Percentiles rank a stretch among this genome's conserved stretches.
Conservation (phyloP, 2,329 filamentous ascomycete genomes). For the Tolypocladium guangdongense region DNA sequence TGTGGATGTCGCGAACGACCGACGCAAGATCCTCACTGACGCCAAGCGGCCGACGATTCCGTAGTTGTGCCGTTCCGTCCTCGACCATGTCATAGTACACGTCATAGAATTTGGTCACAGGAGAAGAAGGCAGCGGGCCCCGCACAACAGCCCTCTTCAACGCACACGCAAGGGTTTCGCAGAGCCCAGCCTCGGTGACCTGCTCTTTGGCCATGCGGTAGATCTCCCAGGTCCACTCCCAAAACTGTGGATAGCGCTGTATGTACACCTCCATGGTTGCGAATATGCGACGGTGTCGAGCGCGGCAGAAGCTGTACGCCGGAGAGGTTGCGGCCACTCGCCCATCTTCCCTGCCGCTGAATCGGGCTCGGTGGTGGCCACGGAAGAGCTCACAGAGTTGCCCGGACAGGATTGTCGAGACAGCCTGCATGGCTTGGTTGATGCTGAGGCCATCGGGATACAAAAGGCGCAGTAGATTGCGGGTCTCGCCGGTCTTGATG, state of each 20-base stretch:
- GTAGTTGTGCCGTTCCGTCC: not conserved
- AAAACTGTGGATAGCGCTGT: not conserved
- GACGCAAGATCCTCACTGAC: not conserved
- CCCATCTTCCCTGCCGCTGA: conserved; percentile 4
- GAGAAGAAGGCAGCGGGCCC: not conserved
- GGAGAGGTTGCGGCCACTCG: conserved; percentile 4
- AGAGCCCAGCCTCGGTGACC: conserved; percentile 3
- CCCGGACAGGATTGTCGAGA: conserved; percentile 3
- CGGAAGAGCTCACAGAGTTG: conserved; percentile 5
- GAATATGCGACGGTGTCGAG: conserved; percentile 5
- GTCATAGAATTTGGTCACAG: not conserved
- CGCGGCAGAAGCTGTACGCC: conserved; percentile 5
- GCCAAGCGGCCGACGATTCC: not conserved
- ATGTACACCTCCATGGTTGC: conserved; percentile 3
- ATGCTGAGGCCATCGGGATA: conserved; percentile 3
- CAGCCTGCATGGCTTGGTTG: not conserved
- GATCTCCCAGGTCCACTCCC: conserved; percentile 6
- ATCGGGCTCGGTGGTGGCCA: conserved; percentile 3
- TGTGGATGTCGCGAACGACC: not conserved
- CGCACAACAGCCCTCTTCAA: not conserved
- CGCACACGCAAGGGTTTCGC: conserved; percentile 2
- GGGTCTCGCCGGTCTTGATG: conserved; percentile 4
- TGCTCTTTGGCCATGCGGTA: conserved; percentile 1
- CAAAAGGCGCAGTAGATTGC: conserved; percentile 4
- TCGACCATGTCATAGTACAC: conserved; percentile 3